Base-by-base conservation (phyloP, 2,329 filamentous ascomycete species). In the Pseudonectria buxi region DNA sequence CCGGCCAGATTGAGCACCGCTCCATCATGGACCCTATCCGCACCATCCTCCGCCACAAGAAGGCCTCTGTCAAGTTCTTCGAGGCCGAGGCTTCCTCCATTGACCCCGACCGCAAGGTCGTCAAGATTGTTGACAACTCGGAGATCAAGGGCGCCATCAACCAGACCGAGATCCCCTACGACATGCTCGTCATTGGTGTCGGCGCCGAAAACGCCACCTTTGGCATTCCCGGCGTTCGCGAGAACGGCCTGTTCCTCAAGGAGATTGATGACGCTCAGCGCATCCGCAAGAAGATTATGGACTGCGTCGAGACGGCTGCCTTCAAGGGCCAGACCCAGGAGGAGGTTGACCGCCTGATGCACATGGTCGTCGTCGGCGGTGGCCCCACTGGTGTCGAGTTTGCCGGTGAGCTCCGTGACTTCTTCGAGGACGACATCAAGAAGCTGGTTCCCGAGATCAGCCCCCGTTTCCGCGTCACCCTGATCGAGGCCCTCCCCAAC, bases 21-120 rank as follows among this genome's bases (percentile, higher is more conserved):
- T 96, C 89, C 58, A 98, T 98, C 67, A 98, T 98, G 92, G 92
- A 98, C 71, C 92, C 92, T 38, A 83, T 98, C 55, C 87, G 92
- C 59, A 87, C 92, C 62, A 95, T 98, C 63, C 76, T 95, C 51
- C 86, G 89, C 57, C 85, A 92, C 70, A 96, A 96, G 77, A 88
- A 86, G 68, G 84, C 86, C 46, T 76, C 81, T 32, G 92, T 94
- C 62, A 92, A 88, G 66, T 98, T 84, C 76, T 98, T 95, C 74
- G 92, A 98, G 75, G 92, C 92, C 49, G 90, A 96, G 62, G 88
- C 87, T 39, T 94, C 85, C 57, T 90, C 92, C 68, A 86, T 98
- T 60, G 92, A 98, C 65, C 82, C 88, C 49, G 84, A 92, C 52
- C 86, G 83, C 67, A 92, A 87, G 70, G 70, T 94, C 32, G 74